Evolutionary conservation across 202 grass and related monocot genomes (phyloP), one percentile per base, ranked within the genome.

Genomic region (Carex arenaria): DNA sequence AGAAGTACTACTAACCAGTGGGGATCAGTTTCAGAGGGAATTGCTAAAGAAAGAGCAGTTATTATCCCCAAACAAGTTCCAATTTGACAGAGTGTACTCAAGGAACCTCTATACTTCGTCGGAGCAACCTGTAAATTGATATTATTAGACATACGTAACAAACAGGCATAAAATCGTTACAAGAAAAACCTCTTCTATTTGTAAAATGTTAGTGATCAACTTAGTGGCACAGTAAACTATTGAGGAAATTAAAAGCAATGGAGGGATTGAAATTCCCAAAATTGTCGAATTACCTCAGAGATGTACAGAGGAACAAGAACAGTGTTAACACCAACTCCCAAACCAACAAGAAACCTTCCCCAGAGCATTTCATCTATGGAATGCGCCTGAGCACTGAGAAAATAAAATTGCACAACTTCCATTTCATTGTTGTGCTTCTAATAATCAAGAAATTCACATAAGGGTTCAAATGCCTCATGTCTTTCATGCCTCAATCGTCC

Each of bases 61-160:
- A 98, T 95, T 89, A 98, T 98, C 85, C 95, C 95, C 88, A 98
- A 84, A 84, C 92, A 98, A 45, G 93, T 95, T 59, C 93, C 91
- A 81, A 98, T 95, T 90, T 98, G 95, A 90, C 91, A 95, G 14
- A 95, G 67, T 74, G 85, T 93, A 5, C 95, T 89, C 86, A 98
- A 81, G 79, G 74, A 90, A 59, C 93, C 95, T 85, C 93, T 92
- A 84, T 92, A 95, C 85, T 95, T 98, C 89, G 93, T 98, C 64
- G 91, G 95, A 86, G 93, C 73, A 75, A 98, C 87, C 95, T 98
- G 87, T 18, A 72, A 49, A 80, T 65, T 64, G 28, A 67, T 53
- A 85, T 68, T 43, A 64, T 73, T 72, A 91, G 53, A 42, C 23
- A 51, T 71, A 61, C 10, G 42, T 61, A 15, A 87, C 79, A 47